Conservation (phyloP, 2,329 filamentous ascomycete species). For the Aspergillus sojae region DNA sequence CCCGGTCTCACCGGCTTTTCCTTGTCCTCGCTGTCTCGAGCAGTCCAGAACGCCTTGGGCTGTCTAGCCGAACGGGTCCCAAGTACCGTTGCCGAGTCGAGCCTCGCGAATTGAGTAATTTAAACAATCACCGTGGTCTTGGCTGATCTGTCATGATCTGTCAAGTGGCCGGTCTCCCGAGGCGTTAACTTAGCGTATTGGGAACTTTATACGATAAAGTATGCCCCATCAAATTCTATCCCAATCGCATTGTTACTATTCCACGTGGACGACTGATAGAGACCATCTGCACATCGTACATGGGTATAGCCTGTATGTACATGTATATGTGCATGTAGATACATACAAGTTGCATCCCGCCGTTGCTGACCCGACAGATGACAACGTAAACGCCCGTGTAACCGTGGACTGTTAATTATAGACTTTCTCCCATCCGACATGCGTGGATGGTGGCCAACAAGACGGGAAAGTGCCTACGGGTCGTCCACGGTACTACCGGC, state of each 20-base stretch:
- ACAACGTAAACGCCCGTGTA: background rate
- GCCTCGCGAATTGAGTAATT: background rate
- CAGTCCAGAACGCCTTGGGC: slow-evolving; percentile 1
- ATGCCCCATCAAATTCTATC: background rate
- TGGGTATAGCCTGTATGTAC: background rate
- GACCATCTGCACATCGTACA: background rate
- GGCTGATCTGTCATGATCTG: slow-evolving; percentile 3
- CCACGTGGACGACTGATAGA: background rate
- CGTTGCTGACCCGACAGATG: background rate
- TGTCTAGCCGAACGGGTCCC: background rate
- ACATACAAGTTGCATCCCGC: no score
- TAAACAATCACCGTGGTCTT: background rate
- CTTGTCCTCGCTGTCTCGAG: background rate
- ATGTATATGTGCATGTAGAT: no score
- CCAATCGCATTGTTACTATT: background rate
- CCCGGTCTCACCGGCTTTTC: background rate
- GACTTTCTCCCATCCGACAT: background rate
- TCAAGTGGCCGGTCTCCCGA: slow-evolving; percentile 3
- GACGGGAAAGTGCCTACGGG: background rate
- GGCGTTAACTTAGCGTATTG: background rate
- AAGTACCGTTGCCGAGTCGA: slow-evolving; percentile 5
- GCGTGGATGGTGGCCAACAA: background rate
- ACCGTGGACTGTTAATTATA: background rate
- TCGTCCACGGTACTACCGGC: background rate
- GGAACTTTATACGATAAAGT: background rate